These are phyloP conservation scores for Leccinum subgranulosum DNA, from an alignment of 768 basidiomycete genomes.

Conservation along the genomic window DNA sequence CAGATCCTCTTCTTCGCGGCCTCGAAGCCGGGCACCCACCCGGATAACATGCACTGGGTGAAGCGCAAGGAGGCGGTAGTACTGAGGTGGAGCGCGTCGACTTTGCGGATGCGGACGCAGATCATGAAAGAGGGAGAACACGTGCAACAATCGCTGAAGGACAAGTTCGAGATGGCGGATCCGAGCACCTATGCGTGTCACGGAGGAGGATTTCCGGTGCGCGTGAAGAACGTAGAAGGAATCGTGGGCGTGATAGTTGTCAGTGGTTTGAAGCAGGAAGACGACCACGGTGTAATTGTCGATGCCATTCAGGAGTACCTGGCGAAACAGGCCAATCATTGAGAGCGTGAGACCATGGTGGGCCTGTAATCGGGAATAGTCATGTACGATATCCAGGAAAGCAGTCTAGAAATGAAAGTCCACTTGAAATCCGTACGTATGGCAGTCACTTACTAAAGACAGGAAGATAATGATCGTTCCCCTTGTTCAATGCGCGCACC, in stretches of 20 bases:
- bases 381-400: too few relatives aligned
- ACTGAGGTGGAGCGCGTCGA: slow-evolving; percentile 30
- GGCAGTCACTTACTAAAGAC: too few relatives aligned
- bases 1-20: slow-evolving; percentile 32
- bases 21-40: slow-evolving; percentile 27
- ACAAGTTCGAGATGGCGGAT: slow-evolving; percentile 24
- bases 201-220: slow-evolving; percentile 34
- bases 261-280: slow-evolving; percentile 29
- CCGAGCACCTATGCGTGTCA: slow-evolving; percentile 30
- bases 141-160: slow-evolving; percentile 9
- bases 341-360: too few relatives aligned
- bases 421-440: too few relatives aligned
- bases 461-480: too few relatives aligned
- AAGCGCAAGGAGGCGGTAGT: slow-evolving; percentile 33
- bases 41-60: slow-evolving; percentile 33
- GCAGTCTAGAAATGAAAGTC: too few relatives aligned
- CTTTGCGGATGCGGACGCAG: slow-evolving; percentile 23
- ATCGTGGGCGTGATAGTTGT: slow-evolving; percentile 36
- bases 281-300: slow-evolving; percentile 32
- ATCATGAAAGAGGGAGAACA: not conserved
- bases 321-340: not conserved
- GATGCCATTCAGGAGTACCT: slow-evolving; percentile 29
- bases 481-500: too few relatives aligned
- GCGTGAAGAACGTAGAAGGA: slow-evolving; percentile 33
- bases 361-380: too few relatives aligned